Base-by-base conservation (phyloP, 2,329 filamentous ascomycete genomes). In the Neopestalotiopsis clavispora region DNA sequence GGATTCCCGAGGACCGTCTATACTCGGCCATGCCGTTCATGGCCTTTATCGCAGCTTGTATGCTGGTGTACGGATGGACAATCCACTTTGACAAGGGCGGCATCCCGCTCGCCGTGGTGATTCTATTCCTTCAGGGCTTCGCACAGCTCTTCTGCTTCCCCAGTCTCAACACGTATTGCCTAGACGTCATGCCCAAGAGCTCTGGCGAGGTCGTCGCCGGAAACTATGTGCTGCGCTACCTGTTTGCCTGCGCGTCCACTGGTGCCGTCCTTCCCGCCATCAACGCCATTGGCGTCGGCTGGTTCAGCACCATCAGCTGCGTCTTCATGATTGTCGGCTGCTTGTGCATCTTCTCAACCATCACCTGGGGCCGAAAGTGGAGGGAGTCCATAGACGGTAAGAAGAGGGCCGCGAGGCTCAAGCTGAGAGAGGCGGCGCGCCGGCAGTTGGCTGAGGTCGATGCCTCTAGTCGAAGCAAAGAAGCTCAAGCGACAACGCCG, bases 71-170 rank as follows among this genome's bases (percentile, higher is more conserved):
- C 71, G 84, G 84, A 6, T 87, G 84, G 86, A 78, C 81, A 4
- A 80, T 88, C 14, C 83, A 88, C 68, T 81, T 80, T 68, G 75
- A 80, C 10, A 81, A 84, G 3, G 87, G 87, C 3, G 87, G 86
- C 2, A 84, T 89, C 58, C 81, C 85, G 0, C 76, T 92, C 4
- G 92, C 92, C 0, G 90, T 94, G 2, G 84, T 94, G 7, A 88
- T 89, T 74, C 90, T 95, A 84, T 94, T 94, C 76, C 69, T 92
- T 2, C 92, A 94, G 75, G 92, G 92, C 1, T 85, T 94, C 0
- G 91, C 89, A 0, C 91, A 94, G 78, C 81, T 94, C 5, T 92
- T 94, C 75, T 92, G 91, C 74, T 94, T 94, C 75, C 92, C 92
- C 0, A 89, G 87, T 62, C 78, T 95, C 70, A 94, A 95, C 77